Evolutionary conservation across 1,284 basidiomycete species (phyloP), one percentile per base, ranked within the genome.

Genomic region (Ustilago nuda): DNA sequence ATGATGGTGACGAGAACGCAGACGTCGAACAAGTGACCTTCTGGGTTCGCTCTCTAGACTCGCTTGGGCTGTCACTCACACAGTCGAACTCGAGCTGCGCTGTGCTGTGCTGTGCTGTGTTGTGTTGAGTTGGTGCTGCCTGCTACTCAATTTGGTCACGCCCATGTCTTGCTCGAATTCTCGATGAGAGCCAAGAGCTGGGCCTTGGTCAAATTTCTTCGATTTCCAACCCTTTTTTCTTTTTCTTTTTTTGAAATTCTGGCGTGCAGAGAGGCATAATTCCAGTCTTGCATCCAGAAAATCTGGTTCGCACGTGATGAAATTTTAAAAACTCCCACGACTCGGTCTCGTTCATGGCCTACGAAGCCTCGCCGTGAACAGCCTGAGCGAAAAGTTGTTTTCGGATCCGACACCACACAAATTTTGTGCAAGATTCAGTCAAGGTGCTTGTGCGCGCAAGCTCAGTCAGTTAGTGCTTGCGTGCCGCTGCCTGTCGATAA

Each of bases 1-100:
- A 63, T 71, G 73, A 71, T 71, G 61, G 65, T 71, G 73, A 76
- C 73, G 64, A 65, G 73, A 55, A 56, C 66, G 72, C 53, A 62
- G 56, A 62, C 56, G 72, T 56, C 48, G 66, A 62, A 32, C 35
- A 36, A 32, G 19, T 62, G 54, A 59, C 23, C 58, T 61, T 67
- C 61, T 58, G 58, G 45, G 51, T 59, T 37, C 46, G 33, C 30
- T n/a, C 56, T 36, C 61, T 55, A 56, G 68, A 50, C 54, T 54
- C 32, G 66, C 37, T 60, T 9, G 45, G 45, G 36, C 33, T 32
- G 41, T 56, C 11, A 27, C 55, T 45, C 51, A 41, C 53, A 55
- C 8, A 37, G 13, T 8, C 52, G 30, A 13, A 33, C 39, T 45
- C 37, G 15, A 48, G 39, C 11, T 27, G 45, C 45, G 5, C n/a